Conservation (phyloP, 495 filamentous ascomycete species). For the Talaromyces liani region DNA sequence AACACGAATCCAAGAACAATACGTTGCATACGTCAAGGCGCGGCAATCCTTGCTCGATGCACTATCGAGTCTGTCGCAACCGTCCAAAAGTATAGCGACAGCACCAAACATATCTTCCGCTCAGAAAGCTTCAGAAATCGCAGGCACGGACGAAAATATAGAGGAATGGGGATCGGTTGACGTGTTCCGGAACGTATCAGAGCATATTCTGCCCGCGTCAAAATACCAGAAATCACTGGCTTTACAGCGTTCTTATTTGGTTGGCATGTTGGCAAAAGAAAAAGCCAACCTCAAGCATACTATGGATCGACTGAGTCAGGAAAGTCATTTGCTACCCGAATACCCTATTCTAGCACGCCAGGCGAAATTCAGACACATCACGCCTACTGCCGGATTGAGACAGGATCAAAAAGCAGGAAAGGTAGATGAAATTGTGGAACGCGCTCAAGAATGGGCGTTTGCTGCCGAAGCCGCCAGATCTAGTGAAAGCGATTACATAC, state of each 20-base stretch:
- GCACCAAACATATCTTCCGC: conserved; percentile 17
- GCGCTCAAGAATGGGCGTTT: conserved; percentile 44
- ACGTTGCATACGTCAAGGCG: conserved; percentile 28
- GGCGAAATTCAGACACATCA: conserved; percentile 35
- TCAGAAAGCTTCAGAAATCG: background rate
- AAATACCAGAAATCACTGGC: conserved; percentile 55
- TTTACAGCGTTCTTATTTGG: conserved; percentile 57
- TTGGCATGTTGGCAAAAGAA: conserved; percentile 49
- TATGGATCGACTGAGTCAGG: conserved; percentile 55
- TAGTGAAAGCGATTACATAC: conserved; percentile 28
- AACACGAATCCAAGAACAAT: conserved; percentile 43
- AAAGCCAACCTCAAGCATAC: conserved; percentile 47
- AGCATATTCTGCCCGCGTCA: conserved; percentile 48
- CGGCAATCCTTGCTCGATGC: conserved; percentile 32
- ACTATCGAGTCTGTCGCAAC: conserved; percentile 29
- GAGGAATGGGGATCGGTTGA: background rate
- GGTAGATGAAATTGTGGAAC: conserved; percentile 24
- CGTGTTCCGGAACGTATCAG: background rate
- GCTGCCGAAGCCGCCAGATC: conserved; percentile 34
- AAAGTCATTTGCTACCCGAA: conserved; percentile 60
- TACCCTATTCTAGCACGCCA: conserved; percentile 47
- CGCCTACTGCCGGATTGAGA: conserved; percentile 22
- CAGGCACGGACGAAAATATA: conserved; percentile 19
- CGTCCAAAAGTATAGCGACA: conserved; percentile 13
- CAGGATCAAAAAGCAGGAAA: conserved; percentile 12